Base-by-base conservation (phyloP, 345 rosid genomes). In the Eucalyptus fibrosa region DNA sequence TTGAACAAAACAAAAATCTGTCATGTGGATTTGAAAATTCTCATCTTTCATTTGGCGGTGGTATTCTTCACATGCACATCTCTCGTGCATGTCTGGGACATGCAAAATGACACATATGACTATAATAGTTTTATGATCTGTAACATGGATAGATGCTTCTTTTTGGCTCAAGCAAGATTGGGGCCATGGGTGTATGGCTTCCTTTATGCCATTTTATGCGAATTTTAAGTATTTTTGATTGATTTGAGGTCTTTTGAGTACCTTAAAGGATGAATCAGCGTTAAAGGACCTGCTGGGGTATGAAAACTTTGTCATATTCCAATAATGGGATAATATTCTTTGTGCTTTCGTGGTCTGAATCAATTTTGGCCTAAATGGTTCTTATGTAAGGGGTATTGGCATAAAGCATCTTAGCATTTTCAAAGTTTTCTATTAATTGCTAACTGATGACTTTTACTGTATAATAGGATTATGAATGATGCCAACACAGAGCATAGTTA, bases 381-480 rank as follows among this genome's bases (percentile, higher is more conserved):
- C 47, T 77, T 37, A 11, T 77, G 45, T 40, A 37, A 3, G 47
- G 28, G 83, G 14, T 37, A 5, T 77, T 37, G 83, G 47, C 45
- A 77, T 37, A 77, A 77, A 77, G 47, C 83, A 30, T 30, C 40
- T 86, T 86, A n/a, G 28, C 87, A 49, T 50, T 32, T 86, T 50
- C 55, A 15, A 49, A 40, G 80, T 44, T 3, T 81, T 85, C 44
- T 50, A 56, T 37, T 90, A 59, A 90, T 40, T 88, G 88, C 67
- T 88, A 67, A 88, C 86, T 91, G 60, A 82, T 62, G 56, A 88
- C 37, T 89, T 86, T 49, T 32, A 45, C 53, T 92, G 87, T 90
- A 62, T 89, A 91, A 89, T 96, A 97, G 99, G 92, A 94, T 97
- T 90, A 62, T 97, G 94, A 94, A 94, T 91, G 98, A 95, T 92